Evolutionary conservation across 371 early-diverging fungal genomes (phyloP).

Genomic region (Rhizopus sp.): DNA sequence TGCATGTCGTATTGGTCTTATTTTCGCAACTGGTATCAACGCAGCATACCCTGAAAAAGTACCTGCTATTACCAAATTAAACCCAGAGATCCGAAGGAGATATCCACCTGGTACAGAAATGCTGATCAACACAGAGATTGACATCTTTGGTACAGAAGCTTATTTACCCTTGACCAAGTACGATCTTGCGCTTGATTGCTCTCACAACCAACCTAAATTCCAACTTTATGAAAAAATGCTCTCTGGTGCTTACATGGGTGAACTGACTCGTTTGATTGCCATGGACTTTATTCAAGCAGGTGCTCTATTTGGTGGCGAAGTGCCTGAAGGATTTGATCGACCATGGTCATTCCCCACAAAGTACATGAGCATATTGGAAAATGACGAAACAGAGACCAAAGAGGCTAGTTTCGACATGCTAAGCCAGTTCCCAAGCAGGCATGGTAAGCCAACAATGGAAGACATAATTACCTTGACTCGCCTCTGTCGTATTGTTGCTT

Average conservation of each 20-base stretch:
- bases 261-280: constrained; percentile 75
- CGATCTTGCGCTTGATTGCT: constrained; percentile 77
- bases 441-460: constrained; percentile 31
- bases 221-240: constrained; percentile 95
- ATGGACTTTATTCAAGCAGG: constrained; percentile 72
- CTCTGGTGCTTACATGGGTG: constrained; percentile 92
- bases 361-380: constrained; percentile 63
- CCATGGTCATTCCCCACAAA: constrained; percentile 77
- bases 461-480: constrained; percentile 39
- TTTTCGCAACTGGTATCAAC: constrained; percentile 93
- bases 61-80: constrained; percentile 27
- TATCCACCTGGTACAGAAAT: constrained; percentile 61
- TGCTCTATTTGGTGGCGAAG: constrained; percentile 64
- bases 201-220: constrained; percentile 70
- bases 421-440: constrained; percentile 19
- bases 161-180: constrained; percentile 80
- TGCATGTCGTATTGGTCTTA: constrained; percentile 81
- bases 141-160: constrained; percentile 68
- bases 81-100: constrained; percentile 10
- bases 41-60: constrained; percentile 58
- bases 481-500: constrained; percentile 39
- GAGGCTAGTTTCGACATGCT: constrained; percentile 24
- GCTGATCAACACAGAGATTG: constrained; percentile 90
- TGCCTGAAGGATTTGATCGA: constrained; percentile 58
- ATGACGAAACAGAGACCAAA: constrained; percentile 21